Evolutionary conservation across 1,139 yeast species (phyloP).

Genomic region (Blastobotrys illinoisensis): DNA sequence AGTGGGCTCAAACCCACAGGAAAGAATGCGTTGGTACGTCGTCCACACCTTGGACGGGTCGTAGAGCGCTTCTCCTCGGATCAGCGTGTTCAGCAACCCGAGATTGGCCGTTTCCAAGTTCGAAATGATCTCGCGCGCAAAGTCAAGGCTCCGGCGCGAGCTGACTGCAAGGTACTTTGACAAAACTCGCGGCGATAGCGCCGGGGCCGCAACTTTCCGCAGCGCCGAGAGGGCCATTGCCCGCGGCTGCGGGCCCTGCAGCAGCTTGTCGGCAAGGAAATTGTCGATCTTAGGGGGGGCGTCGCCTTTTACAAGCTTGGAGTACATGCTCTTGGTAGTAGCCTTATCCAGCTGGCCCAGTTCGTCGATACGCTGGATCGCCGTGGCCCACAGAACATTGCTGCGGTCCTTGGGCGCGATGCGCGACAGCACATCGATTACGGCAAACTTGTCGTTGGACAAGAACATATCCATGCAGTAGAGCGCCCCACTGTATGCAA

Average conservation of each 20-base stretch:
- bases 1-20: constrained; percentile 24
- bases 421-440: constrained; percentile 12
- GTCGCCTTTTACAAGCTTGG: not conserved
- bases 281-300: not conserved
- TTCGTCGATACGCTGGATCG: constrained; percentile 19
- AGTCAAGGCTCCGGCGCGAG: not conserved
- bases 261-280: not conserved
- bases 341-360: constrained; percentile 16
- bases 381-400: constrained; percentile 25
- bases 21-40: constrained; percentile 21
- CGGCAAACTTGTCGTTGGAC: constrained; percentile 15
- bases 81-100: not conserved
- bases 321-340: not conserved
- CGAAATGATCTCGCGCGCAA: not conserved
- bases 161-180: not conserved
- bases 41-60: constrained; percentile 22
- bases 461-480: constrained; percentile 17
- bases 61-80: not conserved
- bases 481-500: constrained; percentile 15
- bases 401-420: constrained; percentile 12
- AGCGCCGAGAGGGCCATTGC: not conserved
- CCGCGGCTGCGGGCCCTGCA: not conserved
- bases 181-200: not conserved
- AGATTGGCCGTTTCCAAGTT: not conserved
- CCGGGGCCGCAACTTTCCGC: not conserved